These are phyloP conservation scores for Biancaea sappan DNA, from an alignment of 306 rosid genomes.

Conservation along the genomic window DNA sequence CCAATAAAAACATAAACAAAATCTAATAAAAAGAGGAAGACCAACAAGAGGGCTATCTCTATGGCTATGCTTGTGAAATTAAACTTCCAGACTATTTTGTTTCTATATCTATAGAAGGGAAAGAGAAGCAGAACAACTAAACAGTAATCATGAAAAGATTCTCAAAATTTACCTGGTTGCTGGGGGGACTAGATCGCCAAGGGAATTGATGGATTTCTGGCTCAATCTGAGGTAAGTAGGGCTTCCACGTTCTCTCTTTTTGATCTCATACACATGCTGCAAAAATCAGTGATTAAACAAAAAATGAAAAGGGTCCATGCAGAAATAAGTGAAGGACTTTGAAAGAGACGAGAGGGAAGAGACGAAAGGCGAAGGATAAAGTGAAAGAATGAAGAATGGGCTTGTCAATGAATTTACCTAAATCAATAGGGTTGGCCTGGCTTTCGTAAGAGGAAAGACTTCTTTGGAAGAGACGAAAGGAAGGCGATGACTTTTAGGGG, in stretches of 20 bases:
- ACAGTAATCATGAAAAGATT: too few species aligned
- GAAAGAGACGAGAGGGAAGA: not conserved
- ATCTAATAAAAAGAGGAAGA: too few species aligned
- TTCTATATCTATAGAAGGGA: too few species aligned
- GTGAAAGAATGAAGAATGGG: not conserved
- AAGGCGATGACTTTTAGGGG: too few species aligned
- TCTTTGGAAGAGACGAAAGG: not conserved
- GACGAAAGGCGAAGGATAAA: not conserved
- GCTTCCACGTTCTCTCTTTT: constrained; percentile 69
- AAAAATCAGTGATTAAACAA: too few species aligned
- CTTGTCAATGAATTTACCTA: constrained; percentile 25
- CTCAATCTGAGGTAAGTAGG: constrained; percentile 67
- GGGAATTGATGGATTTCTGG: constrained; percentile 57
- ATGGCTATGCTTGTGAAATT: too few species aligned
- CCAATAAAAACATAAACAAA: too few species aligned
- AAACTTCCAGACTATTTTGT: too few species aligned
- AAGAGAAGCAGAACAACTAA: too few species aligned
- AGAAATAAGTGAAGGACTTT: not conserved
- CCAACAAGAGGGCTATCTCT: too few species aligned
- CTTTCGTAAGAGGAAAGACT: constrained; percentile 44
- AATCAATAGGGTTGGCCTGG: constrained; percentile 33
- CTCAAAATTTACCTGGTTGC: constrained; percentile 58
- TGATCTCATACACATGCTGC: constrained; percentile 71
- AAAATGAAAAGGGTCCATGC: too few species aligned
- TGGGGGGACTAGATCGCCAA: constrained; percentile 71